phyloP scores from a whole-genome alignment of 441 rosid genomes.

The Kokia cookei region DNA sequence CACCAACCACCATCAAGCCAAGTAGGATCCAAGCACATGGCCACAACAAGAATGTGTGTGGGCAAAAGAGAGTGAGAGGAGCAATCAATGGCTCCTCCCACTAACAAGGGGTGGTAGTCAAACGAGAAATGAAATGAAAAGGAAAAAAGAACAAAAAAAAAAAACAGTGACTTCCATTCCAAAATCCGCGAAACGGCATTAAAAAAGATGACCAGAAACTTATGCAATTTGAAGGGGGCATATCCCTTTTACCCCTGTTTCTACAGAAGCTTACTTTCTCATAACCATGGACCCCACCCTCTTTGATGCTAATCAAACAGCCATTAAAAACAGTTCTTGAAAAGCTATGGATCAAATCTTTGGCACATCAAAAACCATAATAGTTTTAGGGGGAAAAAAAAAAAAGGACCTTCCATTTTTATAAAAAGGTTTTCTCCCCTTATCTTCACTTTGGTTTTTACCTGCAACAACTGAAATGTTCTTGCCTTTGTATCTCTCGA shows the following conservation, averaged over 20 bases:
- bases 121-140: slow-evolving; percentile 32
- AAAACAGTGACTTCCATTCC: slow-evolving; percentile 23
- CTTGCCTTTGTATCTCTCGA: slow-evolving; percentile 71
- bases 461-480: slow-evolving; percentile 93
- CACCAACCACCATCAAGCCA: slow-evolving; percentile 51
- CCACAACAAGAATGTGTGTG: slow-evolving; percentile 20
- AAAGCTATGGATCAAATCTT: slow-evolving; percentile 14
- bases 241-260: slow-evolving; percentile 12
- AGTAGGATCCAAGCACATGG: slow-evolving; percentile 45
- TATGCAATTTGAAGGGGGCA: slow-evolving; percentile 17
- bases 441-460: slow-evolving; percentile 9
- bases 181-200: slow-evolving; percentile 15
- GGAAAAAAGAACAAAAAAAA: not conserved
- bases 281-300: slow-evolving; percentile 34
- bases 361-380: slow-evolving; percentile 3
- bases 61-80: slow-evolving; percentile 13
- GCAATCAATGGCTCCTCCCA: slow-evolving; percentile 50
- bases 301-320: slow-evolving; percentile 22
- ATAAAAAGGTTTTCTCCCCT: not conserved
- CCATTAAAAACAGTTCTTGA: slow-evolving; percentile 9
- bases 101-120: slow-evolving; percentile 40
- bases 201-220: slow-evolving; percentile 14
- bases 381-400: not conserved
- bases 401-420: not conserved
- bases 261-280: slow-evolving; percentile 23